A percentile compares a stretch with the other conserved stretches of the same genome.
Conservation (phyloP, 2,329 filamentous ascomycete species). For the Botryotinia calthae region DNA sequence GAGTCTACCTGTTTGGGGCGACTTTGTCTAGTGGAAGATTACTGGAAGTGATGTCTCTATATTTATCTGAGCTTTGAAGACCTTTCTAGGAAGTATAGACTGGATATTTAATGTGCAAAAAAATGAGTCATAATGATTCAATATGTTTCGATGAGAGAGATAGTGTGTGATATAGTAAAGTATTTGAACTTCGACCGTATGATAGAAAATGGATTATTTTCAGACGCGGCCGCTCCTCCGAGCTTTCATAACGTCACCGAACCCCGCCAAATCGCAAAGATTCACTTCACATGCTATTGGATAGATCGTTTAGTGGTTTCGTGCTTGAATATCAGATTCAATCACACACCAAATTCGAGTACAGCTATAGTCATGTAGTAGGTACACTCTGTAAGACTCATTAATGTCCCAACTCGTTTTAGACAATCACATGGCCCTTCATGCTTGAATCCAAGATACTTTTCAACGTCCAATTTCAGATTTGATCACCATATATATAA, state of each 20-base stretch:
- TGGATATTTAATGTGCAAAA: neutral
- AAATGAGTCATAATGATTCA: slow-evolving; percentile 15
- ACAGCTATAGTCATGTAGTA: neutral
- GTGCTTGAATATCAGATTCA: neutral
- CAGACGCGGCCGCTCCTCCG: neutral
- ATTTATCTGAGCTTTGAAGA: neutral
- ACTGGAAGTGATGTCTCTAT: neutral
- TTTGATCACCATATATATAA: neutral
- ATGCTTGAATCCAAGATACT: neutral
- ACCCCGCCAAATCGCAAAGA: neutral
- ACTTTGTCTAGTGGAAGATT: neutral
- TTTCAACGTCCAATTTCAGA: neutral
- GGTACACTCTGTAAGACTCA: neutral
- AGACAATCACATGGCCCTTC: neutral
- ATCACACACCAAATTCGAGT: neutral
- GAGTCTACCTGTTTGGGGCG: slow-evolving; percentile 1
- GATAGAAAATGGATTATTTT: slow-evolving; percentile 2
- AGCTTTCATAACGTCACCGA: slow-evolving; percentile 1
- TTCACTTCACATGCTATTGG: neutral
- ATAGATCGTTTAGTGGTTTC: neutral
- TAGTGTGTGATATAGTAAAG: neutral
- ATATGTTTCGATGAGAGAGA: slow-evolving; percentile 2
- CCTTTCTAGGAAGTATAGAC: neutral
- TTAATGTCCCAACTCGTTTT: neutral
- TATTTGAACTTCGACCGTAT: neutral